Evolutionary conservation across 345 rosid genomes (phyloP), one percentile per base, ranked within the genome.

Genomic region (Hirschfeldia incana): DNA sequence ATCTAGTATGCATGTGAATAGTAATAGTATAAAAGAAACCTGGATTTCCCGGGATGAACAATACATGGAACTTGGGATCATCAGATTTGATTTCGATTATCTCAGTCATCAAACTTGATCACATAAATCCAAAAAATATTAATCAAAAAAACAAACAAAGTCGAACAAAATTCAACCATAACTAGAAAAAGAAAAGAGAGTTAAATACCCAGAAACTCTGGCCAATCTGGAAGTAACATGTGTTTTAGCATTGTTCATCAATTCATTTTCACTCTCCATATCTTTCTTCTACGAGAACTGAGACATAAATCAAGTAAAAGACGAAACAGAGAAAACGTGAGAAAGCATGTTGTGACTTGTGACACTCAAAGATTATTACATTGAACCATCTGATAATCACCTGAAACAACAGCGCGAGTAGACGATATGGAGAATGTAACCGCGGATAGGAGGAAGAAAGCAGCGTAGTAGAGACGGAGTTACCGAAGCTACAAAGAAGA

Each of bases 1-100:
- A 66, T 34, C 57, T 49, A 32, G 34, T 53, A 2, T 16, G 46
- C 15, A n/a, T 44, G 29, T 44, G 29, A 0, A 71, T 4, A 16
- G 36, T n/a, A 51, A 53, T 36, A 30, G 4, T 49, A 37, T 39
- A 36, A 34, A 10, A 11, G 77, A 73, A 73, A 88, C 97, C 97
- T 73, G 97, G 95, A 83, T 92, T 92, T 42, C 97, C 98, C 64
- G 95, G 97, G n/a, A 92, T 83, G 67, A 92, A 76, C 81, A 92
- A 74, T 65, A 94, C 86, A 76, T 85, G 87, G 66, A 90, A 69
- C 63, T 37, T 75, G 33, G 94, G 97, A 69, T 89, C 80, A 68
- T 88, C 92, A 57, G 97, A 83, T 58, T 60, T 74, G 81, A 94
- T 78, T 78, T 91, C 97, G 65, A 92, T 86, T 49, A 94, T 34